Conservation (phyloP, 805 yeast species). For the Candida ascalaphidarum region DNA sequence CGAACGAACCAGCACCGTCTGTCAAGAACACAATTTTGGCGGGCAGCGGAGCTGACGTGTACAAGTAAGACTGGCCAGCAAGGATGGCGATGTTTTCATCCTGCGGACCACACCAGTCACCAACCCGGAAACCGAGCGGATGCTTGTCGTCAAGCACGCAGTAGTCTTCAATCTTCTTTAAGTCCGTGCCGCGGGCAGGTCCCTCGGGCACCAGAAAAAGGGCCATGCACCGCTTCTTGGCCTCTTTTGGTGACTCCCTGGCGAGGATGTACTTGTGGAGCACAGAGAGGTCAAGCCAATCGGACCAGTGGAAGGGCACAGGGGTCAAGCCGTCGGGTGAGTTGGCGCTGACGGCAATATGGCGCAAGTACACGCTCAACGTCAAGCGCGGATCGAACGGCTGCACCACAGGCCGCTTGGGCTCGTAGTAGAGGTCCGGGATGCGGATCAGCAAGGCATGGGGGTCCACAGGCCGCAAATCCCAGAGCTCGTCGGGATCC, state of each 20-base stretch:
- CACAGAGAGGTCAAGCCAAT: conserved; percentile 7
- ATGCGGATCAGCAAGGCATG: conserved; percentile 8
- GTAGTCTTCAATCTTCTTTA: conserved; percentile 7
- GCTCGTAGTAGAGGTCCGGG: conserved; percentile 8
- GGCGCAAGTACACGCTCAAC: conserved; percentile 12
- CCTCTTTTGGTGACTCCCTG: conserved; percentile 2
- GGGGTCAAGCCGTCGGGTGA: too few species aligned
- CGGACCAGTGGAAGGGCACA: conserved; percentile 13
- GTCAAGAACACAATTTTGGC: conserved; percentile 21
- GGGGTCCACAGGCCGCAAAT: conserved; percentile 1
- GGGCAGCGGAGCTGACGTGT: conserved; percentile 19
- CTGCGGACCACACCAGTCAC: conserved; percentile 14
- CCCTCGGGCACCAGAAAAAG: neutral
- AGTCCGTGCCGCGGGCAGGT: too few species aligned
- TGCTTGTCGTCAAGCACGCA: conserved; percentile 9
- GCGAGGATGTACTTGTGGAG: conserved; percentile 6
- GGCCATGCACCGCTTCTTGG: too few species aligned
- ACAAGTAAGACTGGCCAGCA: conserved; percentile 20
- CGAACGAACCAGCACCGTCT: conserved; percentile 10
- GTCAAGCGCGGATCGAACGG: conserved; percentile 21
- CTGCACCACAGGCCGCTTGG: conserved; percentile 2
- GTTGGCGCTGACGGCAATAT: conserved; percentile 4
- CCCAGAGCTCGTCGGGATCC: conserved; percentile 20
- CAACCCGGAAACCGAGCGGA: conserved; percentile 15
- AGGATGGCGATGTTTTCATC: conserved; percentile 14